These are phyloP conservation scores for Avena atlantica DNA, from an alignment of 176 grass and related monocot genomes.

Conservation along the genomic window DNA sequence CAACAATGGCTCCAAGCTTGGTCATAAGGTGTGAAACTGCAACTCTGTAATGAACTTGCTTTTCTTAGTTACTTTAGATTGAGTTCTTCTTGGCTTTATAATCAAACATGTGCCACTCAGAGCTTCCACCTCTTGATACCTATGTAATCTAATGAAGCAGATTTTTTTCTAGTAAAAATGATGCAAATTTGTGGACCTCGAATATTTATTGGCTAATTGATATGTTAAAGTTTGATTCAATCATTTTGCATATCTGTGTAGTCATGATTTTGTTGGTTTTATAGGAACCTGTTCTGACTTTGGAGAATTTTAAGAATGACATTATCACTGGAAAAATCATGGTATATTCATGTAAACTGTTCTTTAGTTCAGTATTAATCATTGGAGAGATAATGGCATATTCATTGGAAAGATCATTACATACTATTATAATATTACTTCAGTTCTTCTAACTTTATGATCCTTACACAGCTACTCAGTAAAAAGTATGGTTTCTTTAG, in stretches of 20 bases:
- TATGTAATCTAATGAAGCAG: background rate
- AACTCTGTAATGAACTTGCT: background rate
- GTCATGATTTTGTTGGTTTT: slow-evolving; percentile 4
- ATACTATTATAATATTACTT: background rate
- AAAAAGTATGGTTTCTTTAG: slow-evolving; percentile 34
- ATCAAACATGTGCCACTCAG: background rate
- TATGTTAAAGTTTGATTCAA: background rate
- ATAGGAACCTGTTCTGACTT: background rate
- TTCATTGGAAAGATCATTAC: no score
- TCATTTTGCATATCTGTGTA: background rate
- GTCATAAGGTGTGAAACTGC: slow-evolving; percentile 1
- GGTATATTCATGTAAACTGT: no score
- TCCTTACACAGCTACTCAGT: slow-evolving; percentile 20
- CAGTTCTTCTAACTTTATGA: slow-evolving; percentile 1
- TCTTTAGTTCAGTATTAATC: no score
- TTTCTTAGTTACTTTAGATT: background rate
- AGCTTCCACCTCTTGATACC: background rate
- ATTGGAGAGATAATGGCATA: no score
- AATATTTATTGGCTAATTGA: slow-evolving; percentile 5
- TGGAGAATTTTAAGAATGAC: background rate
- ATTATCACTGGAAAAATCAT: background rate
- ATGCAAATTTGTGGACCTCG: background rate
- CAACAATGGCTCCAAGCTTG: background rate
- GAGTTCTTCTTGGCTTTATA: background rate
- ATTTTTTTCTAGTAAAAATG: background rate